Evolutionary conservation across 164 flowering plant genomes (phyloP), one percentile per base, ranked within the genome.

Genomic region (Nelumbo lutea): DNA sequence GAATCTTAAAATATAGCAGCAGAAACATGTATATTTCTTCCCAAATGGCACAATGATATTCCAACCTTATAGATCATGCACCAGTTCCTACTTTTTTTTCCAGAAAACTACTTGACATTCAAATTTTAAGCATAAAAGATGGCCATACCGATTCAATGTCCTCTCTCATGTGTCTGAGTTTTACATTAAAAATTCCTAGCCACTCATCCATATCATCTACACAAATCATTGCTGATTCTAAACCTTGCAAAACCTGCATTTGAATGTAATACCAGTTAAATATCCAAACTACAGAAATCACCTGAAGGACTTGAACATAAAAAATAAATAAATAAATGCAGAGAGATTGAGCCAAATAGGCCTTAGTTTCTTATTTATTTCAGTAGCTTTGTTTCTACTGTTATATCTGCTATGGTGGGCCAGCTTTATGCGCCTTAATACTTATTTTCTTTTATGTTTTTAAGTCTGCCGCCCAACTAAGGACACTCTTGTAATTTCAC

Each of bases 141-240:
- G 65, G 67, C 39, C 78, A 50, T 86, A 96, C 99, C 86, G 96
- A 96, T 68, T 88, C 98, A 79, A 96, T 96, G 77, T 96, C 99
- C 78, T 96, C 97, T 80, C 99, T 86, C 99, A 96, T 96, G 81
- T 96, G 98, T 69, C 96, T 85, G 50, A 96, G 91, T 83, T 96
- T 96, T 62, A 93, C 83, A 79, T 96, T 96, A 78, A 96, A 96
- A 75, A 96, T 93, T 55, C 96, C 87, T 57, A 96, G 82, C 99
- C 99, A 96, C 81, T 92, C 98, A 81, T 96, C 97, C 99, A 96
- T 91, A 78, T 96, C 99, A 48, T 96, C 99, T 64, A 93, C 99
- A 84, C 93, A 87, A 75, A 78, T 80, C 52, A 87, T 73, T 55
- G 99, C 99, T 68, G 90, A 79, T 79, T 93, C 98, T 64, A 96